Percentiles rank a stretch among this genome's conserved stretches.
Evolutionary conservation across 225 moss, liverwort and hornwort species (phyloP).

Genomic region (Neckera pumila): DNA sequence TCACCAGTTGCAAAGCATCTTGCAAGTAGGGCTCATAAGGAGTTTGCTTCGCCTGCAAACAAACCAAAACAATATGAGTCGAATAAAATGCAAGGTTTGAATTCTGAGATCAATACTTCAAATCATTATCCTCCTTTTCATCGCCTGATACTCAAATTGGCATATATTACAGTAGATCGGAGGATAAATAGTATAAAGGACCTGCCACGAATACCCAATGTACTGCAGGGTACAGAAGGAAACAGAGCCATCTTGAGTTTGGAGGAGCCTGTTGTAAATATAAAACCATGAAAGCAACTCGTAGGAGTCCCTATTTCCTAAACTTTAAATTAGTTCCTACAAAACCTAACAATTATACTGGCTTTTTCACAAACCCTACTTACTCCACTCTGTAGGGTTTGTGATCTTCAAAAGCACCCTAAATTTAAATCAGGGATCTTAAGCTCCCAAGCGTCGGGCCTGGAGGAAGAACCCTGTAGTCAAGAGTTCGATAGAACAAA

Average conservation of each 20-base stretch:
- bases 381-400: neutral
- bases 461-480: neutral
- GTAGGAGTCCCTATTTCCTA: neutral
- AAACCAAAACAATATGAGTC: neutral
- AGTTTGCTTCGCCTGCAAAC: conserved; percentile 63
- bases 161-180: neutral
- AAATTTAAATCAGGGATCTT: neutral
- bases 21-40: conserved; percentile 69
- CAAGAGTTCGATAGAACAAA: neutral
- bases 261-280: neutral
- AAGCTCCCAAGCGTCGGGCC: neutral
- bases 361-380: neutral
- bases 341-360: neutral
- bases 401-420: neutral
- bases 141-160: neutral
- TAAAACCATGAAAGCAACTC: neutral
- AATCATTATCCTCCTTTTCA: neutral
- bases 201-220: neutral
- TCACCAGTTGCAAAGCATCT: conserved; percentile 71
- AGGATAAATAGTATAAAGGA: neutral
- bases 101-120: neutral
- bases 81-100: neutral
- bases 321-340: neutral
- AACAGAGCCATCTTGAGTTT: neutral
- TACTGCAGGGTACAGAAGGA: neutral